Evolutionary conservation across 495 filamentous ascomycete genomes (phyloP), one percentile per base, ranked within the genome.

Genomic region (Penicillium pancosmium): DNA sequence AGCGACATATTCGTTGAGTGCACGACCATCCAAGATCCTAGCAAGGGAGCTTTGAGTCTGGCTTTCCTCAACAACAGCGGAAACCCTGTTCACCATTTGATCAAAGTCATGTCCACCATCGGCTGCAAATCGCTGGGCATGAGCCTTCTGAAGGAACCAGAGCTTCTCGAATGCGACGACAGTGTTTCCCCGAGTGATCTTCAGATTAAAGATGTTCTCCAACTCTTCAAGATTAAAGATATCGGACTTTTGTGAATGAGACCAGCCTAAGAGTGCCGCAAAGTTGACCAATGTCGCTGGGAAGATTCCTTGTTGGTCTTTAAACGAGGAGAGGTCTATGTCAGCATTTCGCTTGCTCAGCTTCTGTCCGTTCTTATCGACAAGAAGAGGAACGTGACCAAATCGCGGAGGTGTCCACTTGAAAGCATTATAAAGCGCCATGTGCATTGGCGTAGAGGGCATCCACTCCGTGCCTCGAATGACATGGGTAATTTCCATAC

Each of bases 401-500:
- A 94, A 98, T 34, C 71, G 58, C 2, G 94, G 94, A 2, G 86
- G 85, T n/a, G 80, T 67, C 94, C 94, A 98, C 3, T 86, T 84
- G 70, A 98, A 96, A 9, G 92, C 92, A 51, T 89, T 74, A 73
- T 98, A 98, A 31, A 98, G 73, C 13, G 86, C 84, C 54, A 94
- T 75, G 73, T 98, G 94, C 66, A 93, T 88, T 2, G 92, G 93
- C 0, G 94, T 98, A 0, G 91, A 93, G 15, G 91, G 81, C 78
- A 98, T 89, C 94, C 94, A 98, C 84, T 98, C 88, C 8, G 87
- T 84, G 50, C 91, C 94, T 41, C 94, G 85, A 52, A 98, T 89
- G 23, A 98, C 95, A 74, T 97, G 93, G 4, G 92, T 98, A 67
- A 98, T 95, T 52, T 89, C 72, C 94, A 98, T 98, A 50, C 83